phyloP scores from a whole-genome alignment of 2,329 filamentous ascomycete genomes.

The Fusarium odoratissimum region DNA sequence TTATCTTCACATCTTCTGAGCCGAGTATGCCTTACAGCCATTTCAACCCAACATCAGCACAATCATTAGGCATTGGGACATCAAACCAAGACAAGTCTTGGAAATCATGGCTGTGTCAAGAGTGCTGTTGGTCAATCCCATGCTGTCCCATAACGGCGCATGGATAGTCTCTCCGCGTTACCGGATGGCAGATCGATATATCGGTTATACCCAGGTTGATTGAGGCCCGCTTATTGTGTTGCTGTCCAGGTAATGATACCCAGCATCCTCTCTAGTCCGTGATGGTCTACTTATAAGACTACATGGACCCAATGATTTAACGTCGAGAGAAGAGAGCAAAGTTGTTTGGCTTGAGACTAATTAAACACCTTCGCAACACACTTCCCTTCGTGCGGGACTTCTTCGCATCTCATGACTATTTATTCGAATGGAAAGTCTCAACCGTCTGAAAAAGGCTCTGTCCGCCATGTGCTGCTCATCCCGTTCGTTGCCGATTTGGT shows the following conservation, averaged over 20 bases:
- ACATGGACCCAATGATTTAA: neutral
- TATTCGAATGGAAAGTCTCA: slow-evolving; percentile 1
- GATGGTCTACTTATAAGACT: slow-evolving; percentile 16
- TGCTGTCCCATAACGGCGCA: neutral
- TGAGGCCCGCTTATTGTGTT: slow-evolving; percentile 20
- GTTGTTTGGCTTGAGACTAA: neutral
- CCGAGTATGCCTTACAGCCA: slow-evolving; percentile 4
- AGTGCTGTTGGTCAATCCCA: neutral
- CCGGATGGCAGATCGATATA: neutral
- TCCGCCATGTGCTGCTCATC: slow-evolving; percentile 24
- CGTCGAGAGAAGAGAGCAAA: neutral
- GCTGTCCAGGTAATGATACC: neutral
- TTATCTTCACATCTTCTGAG: slow-evolving; percentile 7
- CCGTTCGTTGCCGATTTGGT: slow-evolving; percentile 26
- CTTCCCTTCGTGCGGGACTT: slow-evolving; percentile 6
- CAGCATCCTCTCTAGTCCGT: neutral
- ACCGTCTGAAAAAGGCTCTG: slow-evolving; percentile 8
- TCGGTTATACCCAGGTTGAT: neutral
- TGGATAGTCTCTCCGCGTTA: neutral
- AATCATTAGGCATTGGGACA: slow-evolving; percentile 29
- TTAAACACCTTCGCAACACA: neutral
- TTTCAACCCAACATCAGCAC: slow-evolving; percentile 18
- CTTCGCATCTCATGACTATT: slow-evolving; percentile 36
- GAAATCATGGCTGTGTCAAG: neutral
- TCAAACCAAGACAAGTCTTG: neutral